Evolutionary conservation across 2,329 filamentous ascomycete species (phyloP), one percentile per base, ranked within the genome.

Genomic region (Myriangium duriaei): DNA sequence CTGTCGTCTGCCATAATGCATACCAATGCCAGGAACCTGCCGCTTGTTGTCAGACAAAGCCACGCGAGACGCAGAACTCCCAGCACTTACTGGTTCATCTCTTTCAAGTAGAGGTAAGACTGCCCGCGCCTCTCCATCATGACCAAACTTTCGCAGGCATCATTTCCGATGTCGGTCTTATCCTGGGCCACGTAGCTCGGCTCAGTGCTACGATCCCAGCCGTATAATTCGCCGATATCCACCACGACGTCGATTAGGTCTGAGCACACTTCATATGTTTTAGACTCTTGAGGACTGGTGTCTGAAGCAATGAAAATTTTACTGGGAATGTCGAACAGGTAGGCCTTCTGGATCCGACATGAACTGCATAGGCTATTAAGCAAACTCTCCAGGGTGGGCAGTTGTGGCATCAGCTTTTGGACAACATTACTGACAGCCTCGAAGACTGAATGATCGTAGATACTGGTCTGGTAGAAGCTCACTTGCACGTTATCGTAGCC

Each of bases 241-340:
- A 96, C 88, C 45, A 98, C 93, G 43, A 96, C 86, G 58, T 98
- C 91, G 49, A 98, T 95, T 57, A 94, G 96, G 57, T 98, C 91
- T 34, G 85, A 93, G 64, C 91, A 98, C 54, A 96, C 93, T 63
- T 96, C 91, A 59, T 98, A 98, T 56, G 83, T 88, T 30, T 83
- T 81, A 71, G 95, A 91, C 54, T 96, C 88, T 19, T 88, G 84
- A 0, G 88, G 88, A 28, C 83, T 81, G 18, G 81, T 91, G 58
- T 98, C 91, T 4, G 88, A 95, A 1, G 91, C 91, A 49, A 98
- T 93, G 64, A 98, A 98, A 45, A 98, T 94, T 65, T 98, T 98
- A 62, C 84, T 93, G 49, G 93, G 74, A 6, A 96, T 87, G 55
- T 98, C 92, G 56, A 98, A 98, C 5, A 98, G 75, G 58, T 98